phyloP scores from a whole-genome alignment of 2,329 filamentous ascomycete species.

The Davidsoniella eucalypti region DNA sequence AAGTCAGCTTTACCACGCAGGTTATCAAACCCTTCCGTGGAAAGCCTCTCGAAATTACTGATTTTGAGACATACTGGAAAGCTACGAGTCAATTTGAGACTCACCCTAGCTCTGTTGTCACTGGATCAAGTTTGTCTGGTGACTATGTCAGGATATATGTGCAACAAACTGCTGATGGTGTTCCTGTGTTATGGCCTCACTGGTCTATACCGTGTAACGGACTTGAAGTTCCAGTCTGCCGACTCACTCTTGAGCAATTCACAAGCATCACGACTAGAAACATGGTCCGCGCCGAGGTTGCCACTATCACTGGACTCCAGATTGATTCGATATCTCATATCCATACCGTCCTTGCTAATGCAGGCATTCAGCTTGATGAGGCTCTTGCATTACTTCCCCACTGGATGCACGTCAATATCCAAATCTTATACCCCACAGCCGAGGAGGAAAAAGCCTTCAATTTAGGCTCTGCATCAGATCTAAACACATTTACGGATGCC shows the following conservation, averaged over 20 bases:
- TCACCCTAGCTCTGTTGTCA: slow-evolving; percentile 73
- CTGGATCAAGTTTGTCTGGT: slow-evolving; percentile 87
- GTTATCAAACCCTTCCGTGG: slow-evolving; percentile 94
- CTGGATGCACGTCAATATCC: slow-evolving; percentile 78
- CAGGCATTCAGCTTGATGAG: slow-evolving; percentile 65
- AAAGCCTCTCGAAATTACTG: slow-evolving; percentile 84
- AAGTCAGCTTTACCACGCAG: slow-evolving; percentile 86
- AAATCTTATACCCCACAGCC: slow-evolving; percentile 68
- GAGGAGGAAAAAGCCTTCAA: slow-evolving; percentile 54
- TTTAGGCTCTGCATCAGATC: slow-evolving; percentile 59
- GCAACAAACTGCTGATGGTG: slow-evolving; percentile 73
- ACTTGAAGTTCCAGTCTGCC: slow-evolving; percentile 66
- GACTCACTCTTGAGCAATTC: slow-evolving; percentile 62
- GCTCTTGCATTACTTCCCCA: slow-evolving; percentile 59
- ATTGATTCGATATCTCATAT: slow-evolving; percentile 43
- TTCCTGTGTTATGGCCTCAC: slow-evolving; percentile 73
- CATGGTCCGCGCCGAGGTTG: slow-evolving; percentile 27
- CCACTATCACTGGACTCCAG: slow-evolving; percentile 28
- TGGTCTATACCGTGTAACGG: slow-evolving; percentile 66
- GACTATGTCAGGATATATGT: slow-evolving; percentile 86
- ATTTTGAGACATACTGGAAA: slow-evolving; percentile 99
- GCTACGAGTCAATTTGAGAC: slow-evolving; percentile 74
- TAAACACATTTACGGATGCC: slow-evolving; percentile 74
- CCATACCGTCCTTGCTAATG: slow-evolving; percentile 55
- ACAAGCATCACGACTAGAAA: slow-evolving; percentile 31